These are phyloP conservation scores for Microbotryomycetes sp. DNA, from an alignment of 1,284 basidiomycete species.

Conservation along the genomic window DNA sequence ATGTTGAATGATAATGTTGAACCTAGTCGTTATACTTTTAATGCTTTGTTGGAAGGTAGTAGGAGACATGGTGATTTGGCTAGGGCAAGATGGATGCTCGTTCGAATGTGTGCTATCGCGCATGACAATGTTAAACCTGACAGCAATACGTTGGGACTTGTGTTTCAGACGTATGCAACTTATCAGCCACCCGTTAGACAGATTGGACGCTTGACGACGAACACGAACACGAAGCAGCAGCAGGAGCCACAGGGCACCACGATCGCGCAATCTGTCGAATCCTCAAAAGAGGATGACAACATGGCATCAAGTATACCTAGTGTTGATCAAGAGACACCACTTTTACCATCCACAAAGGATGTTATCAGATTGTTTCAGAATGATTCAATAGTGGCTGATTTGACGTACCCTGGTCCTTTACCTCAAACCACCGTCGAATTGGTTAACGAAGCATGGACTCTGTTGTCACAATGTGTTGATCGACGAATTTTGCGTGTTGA, in stretches of 20 bases:
- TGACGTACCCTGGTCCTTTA: slow-evolving; percentile 33
- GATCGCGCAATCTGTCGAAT: slow-evolving; percentile 3
- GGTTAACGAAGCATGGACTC: slow-evolving; percentile 59
- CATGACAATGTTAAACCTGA: slow-evolving; percentile 50
- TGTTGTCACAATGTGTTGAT: slow-evolving; percentile 64
- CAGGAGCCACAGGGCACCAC: slow-evolving; percentile 1
- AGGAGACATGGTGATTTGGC: slow-evolving; percentile 77
- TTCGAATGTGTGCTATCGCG: slow-evolving; percentile 55
- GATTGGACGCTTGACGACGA: slow-evolving; percentile 2
- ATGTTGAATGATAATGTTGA: slow-evolving; percentile 65
- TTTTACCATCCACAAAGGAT: not conserved
- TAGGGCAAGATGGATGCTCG: slow-evolving; percentile 81
- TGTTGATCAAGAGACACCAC: not conserved
- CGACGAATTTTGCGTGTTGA: slow-evolving; percentile 41
- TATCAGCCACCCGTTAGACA: slow-evolving; percentile 53
- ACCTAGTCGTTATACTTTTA: slow-evolving; percentile 67
- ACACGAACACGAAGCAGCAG: not conserved
- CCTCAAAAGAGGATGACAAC: slow-evolving; percentile 3
- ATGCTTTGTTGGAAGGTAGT: slow-evolving; percentile 78
- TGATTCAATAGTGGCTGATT: too few species aligned
- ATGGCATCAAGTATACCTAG: not conserved
- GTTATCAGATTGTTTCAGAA: slow-evolving; percentile 28
- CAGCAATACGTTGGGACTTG: slow-evolving; percentile 67
- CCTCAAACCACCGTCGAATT: slow-evolving; percentile 71
- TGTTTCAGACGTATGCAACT: slow-evolving; percentile 82